These are phyloP conservation scores for Wickerhamiella bombiphila DNA, from an alignment of 805 yeast genomes.

Conservation along the genomic window DNA sequence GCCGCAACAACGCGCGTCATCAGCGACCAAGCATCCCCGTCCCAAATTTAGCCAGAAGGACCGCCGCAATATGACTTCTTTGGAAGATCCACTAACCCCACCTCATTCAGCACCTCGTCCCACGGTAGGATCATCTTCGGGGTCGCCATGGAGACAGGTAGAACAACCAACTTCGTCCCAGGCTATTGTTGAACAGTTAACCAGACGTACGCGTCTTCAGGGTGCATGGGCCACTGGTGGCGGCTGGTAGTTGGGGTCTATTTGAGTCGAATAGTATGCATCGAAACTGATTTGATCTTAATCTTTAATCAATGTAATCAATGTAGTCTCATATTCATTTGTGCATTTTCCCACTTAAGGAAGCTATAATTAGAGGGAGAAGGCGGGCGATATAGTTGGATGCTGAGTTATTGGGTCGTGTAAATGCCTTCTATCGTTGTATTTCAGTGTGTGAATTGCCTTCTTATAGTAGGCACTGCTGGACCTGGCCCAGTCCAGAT, in stretches of 20 bases:
- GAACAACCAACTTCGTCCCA: conserved; percentile 7
- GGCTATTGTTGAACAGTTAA: conserved; percentile 6
- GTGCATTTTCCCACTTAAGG: too few species aligned
- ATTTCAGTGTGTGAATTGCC: too few species aligned
- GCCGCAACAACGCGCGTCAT: conserved; percentile 4
- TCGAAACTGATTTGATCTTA: neutral
- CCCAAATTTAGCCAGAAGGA: conserved; percentile 8
- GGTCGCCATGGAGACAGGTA: conserved; percentile 14
- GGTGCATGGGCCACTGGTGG: neutral
- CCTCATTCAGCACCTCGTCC: neutral
- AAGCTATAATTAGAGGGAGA: too few species aligned
- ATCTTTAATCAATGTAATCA: neutral
- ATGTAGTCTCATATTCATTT: too few species aligned
- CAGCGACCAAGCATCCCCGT: conserved; percentile 2
- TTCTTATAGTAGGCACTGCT: too few species aligned
- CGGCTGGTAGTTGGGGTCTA: neutral
- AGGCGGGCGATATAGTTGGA: too few species aligned
- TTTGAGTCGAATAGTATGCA: neutral
- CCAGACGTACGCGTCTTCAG: conserved; percentile 1
- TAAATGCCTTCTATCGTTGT: too few species aligned
- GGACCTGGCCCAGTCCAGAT: too few species aligned
- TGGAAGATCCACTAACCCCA: conserved; percentile 7
- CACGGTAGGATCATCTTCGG: neutral
- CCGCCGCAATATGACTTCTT: conserved; percentile 3
- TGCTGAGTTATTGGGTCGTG: too few species aligned